Base-by-base conservation (phyloP, 164 flowering plant genomes). In the Echeveria elegans region DNA sequence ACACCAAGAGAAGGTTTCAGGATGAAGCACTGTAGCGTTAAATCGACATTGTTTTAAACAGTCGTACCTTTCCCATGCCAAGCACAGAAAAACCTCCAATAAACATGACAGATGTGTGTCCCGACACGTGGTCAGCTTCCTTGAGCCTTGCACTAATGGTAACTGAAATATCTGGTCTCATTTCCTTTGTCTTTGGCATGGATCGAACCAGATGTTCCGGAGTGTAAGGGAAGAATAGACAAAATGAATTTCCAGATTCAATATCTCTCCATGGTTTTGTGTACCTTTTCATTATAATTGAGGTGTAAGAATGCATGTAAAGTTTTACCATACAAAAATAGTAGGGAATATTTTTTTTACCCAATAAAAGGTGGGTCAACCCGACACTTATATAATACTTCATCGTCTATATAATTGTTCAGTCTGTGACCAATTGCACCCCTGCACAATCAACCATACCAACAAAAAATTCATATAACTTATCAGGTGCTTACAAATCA, bases 141-240 rank as follows among this genome's bases (percentile, higher is more conserved):
- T 72, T 72, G 38, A 85, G 43, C 28, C 83, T 76, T 65, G 85
- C 94, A 69, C 58, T 77, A 61, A 88, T 65, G 43, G 88, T 77
- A 47, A 92, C 66, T 68, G 78, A 79, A 66, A 82, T 19, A 70
- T 77, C 79, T 50, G 80, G 74, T 72, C 72, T 82, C 74, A 66
- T 73, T 32, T 73, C 79, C 73, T 66, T 79, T 18, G 72, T 68
- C 66, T 72, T 79, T 31, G 82, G 82, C 34, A 78, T 24, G 30
- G 86, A 76, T 47, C 36, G 83, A 9, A 73, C 83, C 81, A 89
- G 73, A 77, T 88, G 88, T 74, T 88, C 87, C 6, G 97, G 96
- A 37, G 90, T 78, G 81, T 84, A 80, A 36, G 97, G 97, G 75
- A 82, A 86, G 78, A 92, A 89, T 63, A 89, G 84, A 76, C 97